These are phyloP conservation scores for Epicoccum nigrum DNA, from an alignment of 2,329 filamentous ascomycete species.

Conservation along the genomic window DNA sequence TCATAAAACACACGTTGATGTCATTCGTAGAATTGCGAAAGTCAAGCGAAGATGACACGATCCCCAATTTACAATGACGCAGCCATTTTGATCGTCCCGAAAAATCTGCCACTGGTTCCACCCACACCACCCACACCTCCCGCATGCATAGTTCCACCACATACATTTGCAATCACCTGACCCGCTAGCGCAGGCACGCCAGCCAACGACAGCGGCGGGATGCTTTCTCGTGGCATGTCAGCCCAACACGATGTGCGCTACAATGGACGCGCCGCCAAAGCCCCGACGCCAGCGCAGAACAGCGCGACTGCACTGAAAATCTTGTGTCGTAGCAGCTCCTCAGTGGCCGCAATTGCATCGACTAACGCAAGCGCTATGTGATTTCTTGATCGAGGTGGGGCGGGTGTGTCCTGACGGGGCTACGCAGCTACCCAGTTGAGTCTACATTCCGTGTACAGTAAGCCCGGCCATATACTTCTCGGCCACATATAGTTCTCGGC, in stretches of 20 bases:
- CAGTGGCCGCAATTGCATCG: conserved; percentile 8
- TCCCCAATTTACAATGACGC: too few species aligned
- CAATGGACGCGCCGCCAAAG: conserved; percentile 15
- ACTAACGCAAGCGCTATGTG: conserved; percentile 8
- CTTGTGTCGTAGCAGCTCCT: neutral
- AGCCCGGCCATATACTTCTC: too few species aligned
- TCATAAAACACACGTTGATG: too few species aligned
- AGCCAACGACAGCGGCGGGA: conserved; percentile 16
- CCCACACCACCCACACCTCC: conserved; percentile 11
- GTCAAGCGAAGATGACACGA: too few species aligned
- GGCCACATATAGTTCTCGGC: too few species aligned
- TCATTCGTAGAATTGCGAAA: too few species aligned
- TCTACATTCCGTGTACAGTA: neutral
- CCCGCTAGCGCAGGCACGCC: conserved; percentile 17
- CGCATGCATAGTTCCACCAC: conserved; percentile 15
- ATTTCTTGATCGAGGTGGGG: neutral
- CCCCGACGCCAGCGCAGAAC: conserved; percentile 12
- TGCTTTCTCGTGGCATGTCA: conserved; percentile 16
- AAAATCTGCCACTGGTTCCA: conserved; percentile 5
- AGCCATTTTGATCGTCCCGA: neutral
- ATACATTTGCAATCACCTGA: conserved; percentile 19
- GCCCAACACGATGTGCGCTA: conserved; percentile 12
- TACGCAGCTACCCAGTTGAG: conserved; percentile 8
- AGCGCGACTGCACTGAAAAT: conserved; percentile 1
- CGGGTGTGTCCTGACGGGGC: neutral